A percentile compares a stretch with the other conserved stretches of the same genome.
These are phyloP conservation scores for Melanopsichium pennsylvanicum DNA, from an alignment of 1,284 basidiomycete genomes.

Conservation along the genomic window DNA sequence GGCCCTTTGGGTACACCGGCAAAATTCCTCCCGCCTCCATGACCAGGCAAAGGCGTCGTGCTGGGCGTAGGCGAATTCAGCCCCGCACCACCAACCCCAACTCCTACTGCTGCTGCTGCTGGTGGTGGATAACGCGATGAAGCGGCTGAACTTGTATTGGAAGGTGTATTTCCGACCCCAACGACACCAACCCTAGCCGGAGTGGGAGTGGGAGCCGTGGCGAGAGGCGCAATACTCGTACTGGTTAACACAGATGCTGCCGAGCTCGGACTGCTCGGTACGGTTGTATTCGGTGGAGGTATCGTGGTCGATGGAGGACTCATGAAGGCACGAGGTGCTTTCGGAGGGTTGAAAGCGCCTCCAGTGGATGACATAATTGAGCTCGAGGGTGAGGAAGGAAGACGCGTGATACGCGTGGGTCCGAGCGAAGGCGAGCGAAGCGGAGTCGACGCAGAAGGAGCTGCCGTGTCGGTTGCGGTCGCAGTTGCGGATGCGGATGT, in stretches of 20 bases:
- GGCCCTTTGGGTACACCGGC: conserved; percentile 52
- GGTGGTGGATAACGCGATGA: conserved; percentile 9
- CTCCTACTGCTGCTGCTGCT: too few relatives aligned
- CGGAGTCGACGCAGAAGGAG: conserved; percentile 2
- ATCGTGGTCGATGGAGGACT: conserved; percentile 10
- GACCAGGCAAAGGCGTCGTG: conserved; percentile 12
- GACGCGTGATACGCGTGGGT: conserved; percentile 10
- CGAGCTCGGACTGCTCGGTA: background rate
- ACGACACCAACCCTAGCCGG: conserved; percentile 16
- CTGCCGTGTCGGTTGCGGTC: background rate
- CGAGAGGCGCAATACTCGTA: background rate
- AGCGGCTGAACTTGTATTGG: conserved; percentile 7
- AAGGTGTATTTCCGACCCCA: conserved; percentile 22
- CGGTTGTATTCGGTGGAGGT: conserved; percentile 5
- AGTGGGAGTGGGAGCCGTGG: conserved; percentile 11
- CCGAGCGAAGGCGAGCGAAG: conserved; percentile 25
- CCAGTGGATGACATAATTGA: background rate
- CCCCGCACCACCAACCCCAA: too few relatives aligned
- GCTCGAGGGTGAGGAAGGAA: conserved; percentile 29
- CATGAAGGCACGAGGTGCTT: conserved; percentile 41
- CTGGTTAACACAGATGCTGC: background rate
- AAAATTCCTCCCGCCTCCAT: conserved; percentile 28
- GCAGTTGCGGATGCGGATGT: too few relatives aligned
- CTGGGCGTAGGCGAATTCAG: conserved; percentile 23
- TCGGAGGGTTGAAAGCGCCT: conserved; percentile 33